phyloP scores from a whole-genome alignment of 2,329 filamentous ascomycete genomes.

The Juglanconis oblonga region DNA sequence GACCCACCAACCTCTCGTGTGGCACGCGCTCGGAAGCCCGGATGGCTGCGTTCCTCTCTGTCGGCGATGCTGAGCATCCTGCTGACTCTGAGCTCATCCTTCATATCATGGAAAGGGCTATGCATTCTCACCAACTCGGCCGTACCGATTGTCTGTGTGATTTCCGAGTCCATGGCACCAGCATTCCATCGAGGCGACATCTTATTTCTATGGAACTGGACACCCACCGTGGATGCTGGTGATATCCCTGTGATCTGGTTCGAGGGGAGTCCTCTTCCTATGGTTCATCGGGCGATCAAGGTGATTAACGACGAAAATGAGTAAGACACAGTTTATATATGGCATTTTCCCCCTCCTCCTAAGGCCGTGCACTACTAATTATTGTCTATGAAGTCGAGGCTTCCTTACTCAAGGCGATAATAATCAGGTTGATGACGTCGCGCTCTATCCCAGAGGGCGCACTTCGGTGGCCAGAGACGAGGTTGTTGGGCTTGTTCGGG shows the following conservation, averaged over 20 bases:
- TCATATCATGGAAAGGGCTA: slow-evolving; percentile 24
- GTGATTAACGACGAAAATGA: slow-evolving; percentile 5
- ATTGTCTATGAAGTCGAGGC: slow-evolving; percentile 19
- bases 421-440: slow-evolving; percentile 21
- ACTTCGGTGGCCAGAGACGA: slow-evolving; percentile 20
- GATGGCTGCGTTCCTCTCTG: too few species aligned
- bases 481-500: slow-evolving; percentile 23
- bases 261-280: slow-evolving; percentile 20
- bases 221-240: slow-evolving; percentile 17
- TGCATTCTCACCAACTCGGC: slow-evolving; percentile 20
- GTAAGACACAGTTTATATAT: neutral
- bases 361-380: neutral
- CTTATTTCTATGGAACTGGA: slow-evolving; percentile 22
- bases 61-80: neutral
- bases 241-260: slow-evolving; percentile 29
- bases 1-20: too few species aligned
- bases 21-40: too few species aligned
- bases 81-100: slow-evolving; percentile 17
- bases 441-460: slow-evolving; percentile 20
- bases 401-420: slow-evolving; percentile 26
- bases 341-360: too few species aligned
- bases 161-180: slow-evolving; percentile 26
- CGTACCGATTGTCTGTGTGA: slow-evolving; percentile 20
- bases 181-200: slow-evolving; percentile 26
- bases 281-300: slow-evolving; percentile 25